Evolutionary conservation across 495 filamentous ascomycete species (phyloP).

Genomic region (Chaetomium cochliodes): DNA sequence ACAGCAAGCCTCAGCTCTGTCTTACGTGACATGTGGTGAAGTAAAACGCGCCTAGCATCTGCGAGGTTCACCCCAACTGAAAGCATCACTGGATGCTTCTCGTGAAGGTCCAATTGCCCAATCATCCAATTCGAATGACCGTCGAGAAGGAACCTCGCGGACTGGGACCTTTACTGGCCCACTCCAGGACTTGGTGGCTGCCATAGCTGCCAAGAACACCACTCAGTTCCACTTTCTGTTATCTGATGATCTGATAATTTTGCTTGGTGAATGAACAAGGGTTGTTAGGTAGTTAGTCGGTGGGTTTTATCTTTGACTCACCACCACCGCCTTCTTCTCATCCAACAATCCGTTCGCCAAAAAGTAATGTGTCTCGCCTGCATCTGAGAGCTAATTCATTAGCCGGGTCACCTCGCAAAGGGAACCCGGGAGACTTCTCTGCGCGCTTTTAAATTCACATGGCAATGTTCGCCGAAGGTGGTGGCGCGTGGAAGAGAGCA

Average conservation of each 20-base stretch:
- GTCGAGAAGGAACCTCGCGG: too few relatives aligned
- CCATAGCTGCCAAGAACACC: not conserved
- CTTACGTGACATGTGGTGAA: too few relatives aligned
- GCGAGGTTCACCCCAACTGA: not conserved
- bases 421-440: constrained; percentile 9
- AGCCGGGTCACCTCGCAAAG: constrained; percentile 16
- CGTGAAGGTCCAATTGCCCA: not conserved
- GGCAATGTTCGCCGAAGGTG: constrained; percentile 27
- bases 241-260: constrained; percentile 29
- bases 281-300: constrained; percentile 8
- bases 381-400: constrained; percentile 4
- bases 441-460: not conserved
- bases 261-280: constrained; percentile 11
- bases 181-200: not conserved
- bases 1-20: not conserved
- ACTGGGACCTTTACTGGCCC: not conserved
- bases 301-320: constrained; percentile 13
- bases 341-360: not conserved
- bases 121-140: not conserved
- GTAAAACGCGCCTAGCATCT: not conserved
- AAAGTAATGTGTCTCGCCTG: constrained; percentile 4
- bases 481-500: constrained; percentile 29
- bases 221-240: constrained; percentile 2
- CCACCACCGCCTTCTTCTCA: constrained; percentile 12
- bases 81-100: too few relatives aligned